A percentile compares a stretch with the other conserved stretches of the same genome.
Evolutionary conservation across 2,329 filamentous ascomycete species (phyloP).

Genomic region (Cladophialophora carrionii): DNA sequence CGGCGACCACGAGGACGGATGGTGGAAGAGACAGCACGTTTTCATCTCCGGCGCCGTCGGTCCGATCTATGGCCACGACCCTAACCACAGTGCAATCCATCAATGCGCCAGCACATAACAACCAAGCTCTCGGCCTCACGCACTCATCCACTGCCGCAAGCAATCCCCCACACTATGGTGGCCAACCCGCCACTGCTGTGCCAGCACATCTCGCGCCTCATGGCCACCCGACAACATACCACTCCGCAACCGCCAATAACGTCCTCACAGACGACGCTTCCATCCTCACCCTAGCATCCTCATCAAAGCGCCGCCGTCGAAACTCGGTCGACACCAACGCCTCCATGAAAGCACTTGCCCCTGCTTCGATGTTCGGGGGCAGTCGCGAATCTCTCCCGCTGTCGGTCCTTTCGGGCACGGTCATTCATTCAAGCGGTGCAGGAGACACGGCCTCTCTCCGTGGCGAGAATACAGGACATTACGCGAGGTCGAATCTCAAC

Average conservation of each 20-base stretch:
- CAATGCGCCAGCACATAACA: slow-evolving; percentile 54
- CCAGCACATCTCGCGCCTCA: slow-evolving; percentile 61
- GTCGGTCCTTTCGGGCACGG: slow-evolving; percentile 62
- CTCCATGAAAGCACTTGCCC: slow-evolving; percentile 66
- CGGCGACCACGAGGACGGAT: slow-evolving; percentile 60
- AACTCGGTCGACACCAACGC: slow-evolving; percentile 68
- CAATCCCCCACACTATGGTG: slow-evolving; percentile 55
- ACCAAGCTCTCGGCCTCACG: slow-evolving; percentile 41
- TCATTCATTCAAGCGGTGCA: slow-evolving; percentile 49
- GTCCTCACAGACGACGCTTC: slow-evolving; percentile 68
- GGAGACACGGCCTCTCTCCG: slow-evolving; percentile 44
- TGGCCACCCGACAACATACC: slow-evolving; percentile 61
- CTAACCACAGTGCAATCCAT: slow-evolving; percentile 68
- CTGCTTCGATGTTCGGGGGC: slow-evolving; percentile 66
- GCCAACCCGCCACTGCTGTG: slow-evolving; percentile 64
- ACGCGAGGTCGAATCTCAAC: slow-evolving; percentile 59
- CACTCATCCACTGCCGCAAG: slow-evolving; percentile 40
- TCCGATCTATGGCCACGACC: slow-evolving; percentile 67
- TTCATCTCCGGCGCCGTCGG: slow-evolving; percentile 67
- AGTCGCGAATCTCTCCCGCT: slow-evolving; percentile 66
- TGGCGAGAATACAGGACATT: slow-evolving; percentile 46
- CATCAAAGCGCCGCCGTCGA: slow-evolving; percentile 64
- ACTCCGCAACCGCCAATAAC: slow-evolving; percentile 64
- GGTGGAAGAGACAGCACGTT: slow-evolving; percentile 71
- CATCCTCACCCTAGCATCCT: slow-evolving; percentile 67